A percentile compares a stretch with the other conserved stretches of the same genome.
Conservation (phyloP, 768 basidiomycete species). For the Galerina sulciceps region DNA sequence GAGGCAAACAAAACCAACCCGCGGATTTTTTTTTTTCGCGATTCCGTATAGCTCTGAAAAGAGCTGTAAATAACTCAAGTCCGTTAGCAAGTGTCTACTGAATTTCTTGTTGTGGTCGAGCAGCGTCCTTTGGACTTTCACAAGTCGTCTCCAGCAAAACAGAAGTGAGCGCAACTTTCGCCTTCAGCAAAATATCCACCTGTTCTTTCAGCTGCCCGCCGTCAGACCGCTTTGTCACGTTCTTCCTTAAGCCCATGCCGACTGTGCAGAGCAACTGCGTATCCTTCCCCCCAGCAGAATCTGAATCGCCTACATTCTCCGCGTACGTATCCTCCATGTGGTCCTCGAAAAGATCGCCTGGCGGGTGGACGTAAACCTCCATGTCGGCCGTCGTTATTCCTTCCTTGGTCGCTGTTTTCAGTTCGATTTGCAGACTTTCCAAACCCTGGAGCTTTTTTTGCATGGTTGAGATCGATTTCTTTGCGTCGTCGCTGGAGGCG, state of each 20-base stretch:
- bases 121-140: not conserved
- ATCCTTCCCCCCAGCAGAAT: not conserved
- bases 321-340: conserved; percentile 29
- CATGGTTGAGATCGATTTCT: conserved; percentile 12
- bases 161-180: conserved; percentile 15
- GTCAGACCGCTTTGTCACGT: not conserved
- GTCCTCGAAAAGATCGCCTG: conserved; percentile 15
- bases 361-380: conserved; percentile 16
- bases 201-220: not conserved
- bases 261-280: conserved; percentile 10
- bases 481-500: conserved; percentile 3
- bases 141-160: not conserved
- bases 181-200: conserved; percentile 12
- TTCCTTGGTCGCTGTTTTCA: conserved; percentile 23
- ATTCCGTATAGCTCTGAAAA: too few species aligned
- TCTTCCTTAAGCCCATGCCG: conserved; percentile 15
- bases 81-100: too few species aligned
- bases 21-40: too few species aligned
- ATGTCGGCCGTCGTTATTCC: conserved; percentile 29
- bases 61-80: too few species aligned
- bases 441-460: conserved; percentile 17
- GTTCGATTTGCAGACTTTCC: conserved; percentile 14
- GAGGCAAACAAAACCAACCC: too few species aligned
- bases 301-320: conserved; percentile 14
- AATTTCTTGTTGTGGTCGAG: too few species aligned